Evolutionary conservation across 2,329 filamentous ascomycete genomes (phyloP).

Genomic region (Venturia aucupariae): DNA sequence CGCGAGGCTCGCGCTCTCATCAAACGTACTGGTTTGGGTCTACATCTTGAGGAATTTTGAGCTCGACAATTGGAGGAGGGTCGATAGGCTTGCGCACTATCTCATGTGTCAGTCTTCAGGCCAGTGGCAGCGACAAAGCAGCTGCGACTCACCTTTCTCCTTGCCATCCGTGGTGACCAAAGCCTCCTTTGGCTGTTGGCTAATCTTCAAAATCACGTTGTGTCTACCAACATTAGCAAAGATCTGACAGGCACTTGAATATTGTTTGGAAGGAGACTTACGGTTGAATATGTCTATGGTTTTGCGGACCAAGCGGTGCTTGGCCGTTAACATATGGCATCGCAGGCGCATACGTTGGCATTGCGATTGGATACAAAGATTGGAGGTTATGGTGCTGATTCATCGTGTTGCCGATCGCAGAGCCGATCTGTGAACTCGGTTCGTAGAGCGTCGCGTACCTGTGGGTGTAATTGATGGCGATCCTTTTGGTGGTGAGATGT

Average conservation of each 20-base stretch:
- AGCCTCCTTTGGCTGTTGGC: constrained; percentile 59
- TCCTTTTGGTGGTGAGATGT: background rate
- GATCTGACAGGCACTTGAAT: background rate
- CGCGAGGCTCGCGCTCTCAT: constrained; percentile 12
- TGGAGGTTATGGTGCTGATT: background rate
- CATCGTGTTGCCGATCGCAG: background rate
- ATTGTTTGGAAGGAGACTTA: background rate
- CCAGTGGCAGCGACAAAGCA: constrained; percentile 7
- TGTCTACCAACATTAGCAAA: constrained; percentile 29
- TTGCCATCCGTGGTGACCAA: constrained; percentile 58
- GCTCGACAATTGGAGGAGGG: constrained; percentile 74
- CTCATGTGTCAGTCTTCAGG: constrained; percentile 14
- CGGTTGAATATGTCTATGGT: background rate
- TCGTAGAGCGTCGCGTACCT: background rate
- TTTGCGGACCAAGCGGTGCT: background rate
- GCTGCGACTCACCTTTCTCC: constrained; percentile 57
- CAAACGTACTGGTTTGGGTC: constrained; percentile 34
- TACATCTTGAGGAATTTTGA: constrained; percentile 42
- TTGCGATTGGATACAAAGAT: background rate
- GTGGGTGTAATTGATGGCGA: background rate
- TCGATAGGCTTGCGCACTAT: constrained; percentile 78
- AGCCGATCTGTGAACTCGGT: background rate
- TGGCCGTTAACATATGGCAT: background rate
- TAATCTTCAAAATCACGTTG: constrained; percentile 49
- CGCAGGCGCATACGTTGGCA: background rate